Evolutionary conservation across 192 early-diverging fungal genomes (phyloP), one percentile per base, ranked within the genome.

Genomic region (Chytriomyces confervae): DNA sequence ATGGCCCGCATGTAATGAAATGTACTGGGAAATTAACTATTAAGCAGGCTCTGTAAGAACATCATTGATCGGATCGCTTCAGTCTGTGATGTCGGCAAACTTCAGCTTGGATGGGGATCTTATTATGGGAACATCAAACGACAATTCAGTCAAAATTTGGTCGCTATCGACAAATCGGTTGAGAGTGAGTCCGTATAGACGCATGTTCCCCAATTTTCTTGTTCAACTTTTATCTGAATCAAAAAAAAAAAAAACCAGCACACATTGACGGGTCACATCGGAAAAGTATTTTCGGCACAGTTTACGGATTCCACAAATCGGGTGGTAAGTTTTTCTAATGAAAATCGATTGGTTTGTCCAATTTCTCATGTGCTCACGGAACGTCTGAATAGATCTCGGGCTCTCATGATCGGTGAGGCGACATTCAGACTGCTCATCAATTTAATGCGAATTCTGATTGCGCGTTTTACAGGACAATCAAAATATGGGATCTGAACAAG

Each of bases 241-340:
- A 36, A 36, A 36, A 0, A 36, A 36, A 36, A 36, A 36, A 36
- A 36, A 36, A 36, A 36, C 13, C 50, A 94, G 92, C 95, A 96
- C 80, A 97, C 95, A 23, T 86, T 99, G 75, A 95, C 93, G 5
- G 96, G 97, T 1, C 97, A 99, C 83, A 92, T 96, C 61, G 95
- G 95, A 66, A 95, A 96, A 83, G 95, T 99, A 6, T 94, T 91
- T 77, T 86, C 93, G 5, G 94, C 95, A 0, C 91, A 92, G 77
- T 97, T 99, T 76, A 94, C 89, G 13, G 93, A 94, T 66, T 87
- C 91, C 36, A 36, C 36, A 10, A 89, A 86, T 77, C 89, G 90
- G 50, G 92, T 99, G 73, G 94, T 95, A 62, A 77, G 83, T 57
- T 7, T 43, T n/a, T n/a, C 47, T 61, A 6, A 43, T 62, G 18